A percentile compares a stretch with the other conserved stretches of the same genome.
phyloP scores from a whole-genome alignment of 2,329 filamentous ascomycete species.

The Fusarium sp. region DNA sequence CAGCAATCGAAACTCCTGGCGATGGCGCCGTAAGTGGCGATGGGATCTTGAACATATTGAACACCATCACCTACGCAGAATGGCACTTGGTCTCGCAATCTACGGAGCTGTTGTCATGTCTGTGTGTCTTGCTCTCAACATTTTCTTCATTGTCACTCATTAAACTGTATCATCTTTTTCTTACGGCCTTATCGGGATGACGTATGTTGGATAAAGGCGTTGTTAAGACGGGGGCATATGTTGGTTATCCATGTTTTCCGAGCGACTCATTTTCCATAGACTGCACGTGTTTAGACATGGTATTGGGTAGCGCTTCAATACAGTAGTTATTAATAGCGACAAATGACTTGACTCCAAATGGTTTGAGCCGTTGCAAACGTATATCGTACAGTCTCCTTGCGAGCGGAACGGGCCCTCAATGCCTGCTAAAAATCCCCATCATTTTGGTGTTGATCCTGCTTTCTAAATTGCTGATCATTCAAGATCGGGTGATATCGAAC shows the following conservation, averaged over 20 bases:
- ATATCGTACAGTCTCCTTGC: slow-evolving; percentile 33
- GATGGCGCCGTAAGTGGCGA: slow-evolving; percentile 68
- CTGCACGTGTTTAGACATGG: slow-evolving; percentile 43
- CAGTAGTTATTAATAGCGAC: slow-evolving; percentile 37
- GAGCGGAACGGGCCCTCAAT: not conserved
- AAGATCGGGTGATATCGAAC: slow-evolving; percentile 18
- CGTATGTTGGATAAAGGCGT: slow-evolving; percentile 37
- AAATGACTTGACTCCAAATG: slow-evolving; percentile 10
- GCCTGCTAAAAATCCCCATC: not conserved
- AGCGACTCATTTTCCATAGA: slow-evolving; percentile 39
- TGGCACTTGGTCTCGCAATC: slow-evolving; percentile 79
- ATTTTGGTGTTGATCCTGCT: not conserved
- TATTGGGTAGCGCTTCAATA: slow-evolving; percentile 40
- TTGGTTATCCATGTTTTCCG: slow-evolving; percentile 28
- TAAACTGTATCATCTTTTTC: slow-evolving; percentile 27
- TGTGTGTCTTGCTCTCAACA: slow-evolving; percentile 86
- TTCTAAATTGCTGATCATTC: slow-evolving; percentile 11
- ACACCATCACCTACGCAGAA: slow-evolving; percentile 73
- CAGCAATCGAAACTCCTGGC: slow-evolving; percentile 52
- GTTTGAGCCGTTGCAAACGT: slow-evolving; percentile 1
- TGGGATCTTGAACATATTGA: slow-evolving; percentile 74
- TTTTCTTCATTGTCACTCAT: slow-evolving; percentile 77
- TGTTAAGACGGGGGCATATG: slow-evolving; percentile 38
- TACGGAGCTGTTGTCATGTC: slow-evolving; percentile 93
- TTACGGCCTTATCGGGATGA: slow-evolving; percentile 37